These are phyloP conservation scores for Viola pubescens DNA, from an alignment of 441 rosid species.

Conservation along the genomic window DNA sequence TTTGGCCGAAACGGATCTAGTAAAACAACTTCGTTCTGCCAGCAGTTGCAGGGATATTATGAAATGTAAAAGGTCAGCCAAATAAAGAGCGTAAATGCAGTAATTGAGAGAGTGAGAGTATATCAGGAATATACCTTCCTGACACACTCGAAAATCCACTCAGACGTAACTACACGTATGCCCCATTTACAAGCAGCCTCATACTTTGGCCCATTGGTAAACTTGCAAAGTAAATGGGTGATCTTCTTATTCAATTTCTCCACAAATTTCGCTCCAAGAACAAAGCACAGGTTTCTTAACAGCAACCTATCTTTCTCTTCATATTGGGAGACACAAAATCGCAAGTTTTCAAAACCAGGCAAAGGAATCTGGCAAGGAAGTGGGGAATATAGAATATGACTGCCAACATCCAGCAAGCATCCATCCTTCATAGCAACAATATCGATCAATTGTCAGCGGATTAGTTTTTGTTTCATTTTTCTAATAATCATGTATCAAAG, in stretches of 20 bases:
- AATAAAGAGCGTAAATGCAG: conserved; percentile 3
- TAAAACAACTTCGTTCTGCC: conserved; percentile 65
- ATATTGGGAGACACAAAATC: conserved; percentile 79
- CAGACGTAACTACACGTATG: conserved; percentile 52
- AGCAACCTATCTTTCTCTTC: conserved; percentile 72
- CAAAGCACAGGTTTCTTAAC: conserved; percentile 72
- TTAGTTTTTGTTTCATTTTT: neutral
- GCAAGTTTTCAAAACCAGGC: conserved; percentile 69
- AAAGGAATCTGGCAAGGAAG: conserved; percentile 81
- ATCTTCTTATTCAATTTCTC: conserved; percentile 64
- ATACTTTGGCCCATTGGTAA: conserved; percentile 66
- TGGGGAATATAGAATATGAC: conserved; percentile 88
- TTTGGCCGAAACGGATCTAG: conserved; percentile 59
- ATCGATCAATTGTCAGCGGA: conserved; percentile 17
- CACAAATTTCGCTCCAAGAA: conserved; percentile 75
- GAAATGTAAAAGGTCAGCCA: conserved; percentile 1
- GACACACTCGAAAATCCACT: conserved; percentile 90
- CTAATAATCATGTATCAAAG: conserved; percentile 6
- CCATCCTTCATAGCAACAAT: conserved; percentile 57
- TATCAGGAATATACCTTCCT: conserved; percentile 53
- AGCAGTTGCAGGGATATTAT: conserved; percentile 12
- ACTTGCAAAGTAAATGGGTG: conserved; percentile 86
- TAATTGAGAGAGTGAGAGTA: conserved; percentile 5
- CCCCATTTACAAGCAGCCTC: conserved; percentile 81
- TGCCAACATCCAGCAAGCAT: conserved; percentile 65